Base-by-base conservation (phyloP, 75 land plant species). In the Pinus taeda region DNA sequence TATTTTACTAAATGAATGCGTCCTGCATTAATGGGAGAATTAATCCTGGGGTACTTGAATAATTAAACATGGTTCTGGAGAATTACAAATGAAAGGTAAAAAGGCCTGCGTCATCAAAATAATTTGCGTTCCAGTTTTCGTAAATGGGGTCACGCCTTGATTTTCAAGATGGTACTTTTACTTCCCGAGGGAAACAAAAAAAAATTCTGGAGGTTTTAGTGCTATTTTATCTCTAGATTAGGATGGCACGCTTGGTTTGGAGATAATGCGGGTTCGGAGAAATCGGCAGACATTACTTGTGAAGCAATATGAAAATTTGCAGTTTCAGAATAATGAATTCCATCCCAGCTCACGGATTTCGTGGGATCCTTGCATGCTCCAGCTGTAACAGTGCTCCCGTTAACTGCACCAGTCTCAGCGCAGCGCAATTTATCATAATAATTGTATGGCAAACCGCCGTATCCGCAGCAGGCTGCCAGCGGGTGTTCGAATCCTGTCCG, bases 381-480 rank as follows among this genome's bases (percentile, higher is more conserved):
- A 4, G 2, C 49, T 53, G 21, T 79, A 8, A 77, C 64, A 20
- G 26, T 24, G 17, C 22, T 60, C 8, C 81, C 81, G 15, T 79
- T 79, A 22, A 79, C 36, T 12, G 21, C 24, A 37, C 56, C 75
- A 4, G 55, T 78, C 45, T 57, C 15, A 8, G 71, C n/a, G 45
- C 95, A 91, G 6, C 78, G 75, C 12, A 88, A 63, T 1, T 33
- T 59, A 9, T 55, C 49, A 58, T 82, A 85, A 83, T 83, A 92
- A 70, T 92, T 92, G 71, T 90, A 90, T 20, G 90, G 92, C 12
- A 83, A 82, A 42, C 92, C 94, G n/a, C 96, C 96, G 56, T 56
- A 78, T 11, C 97, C 97, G 64, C 95, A 94, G 56, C 95, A 94
- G 13, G 97, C 83, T 85, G 85, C 80, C 49, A 88, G 57, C 22